Evolutionary conservation across 1,284 basidiomycete genomes (phyloP).

Genomic region (Trichosporon ovoides): DNA sequence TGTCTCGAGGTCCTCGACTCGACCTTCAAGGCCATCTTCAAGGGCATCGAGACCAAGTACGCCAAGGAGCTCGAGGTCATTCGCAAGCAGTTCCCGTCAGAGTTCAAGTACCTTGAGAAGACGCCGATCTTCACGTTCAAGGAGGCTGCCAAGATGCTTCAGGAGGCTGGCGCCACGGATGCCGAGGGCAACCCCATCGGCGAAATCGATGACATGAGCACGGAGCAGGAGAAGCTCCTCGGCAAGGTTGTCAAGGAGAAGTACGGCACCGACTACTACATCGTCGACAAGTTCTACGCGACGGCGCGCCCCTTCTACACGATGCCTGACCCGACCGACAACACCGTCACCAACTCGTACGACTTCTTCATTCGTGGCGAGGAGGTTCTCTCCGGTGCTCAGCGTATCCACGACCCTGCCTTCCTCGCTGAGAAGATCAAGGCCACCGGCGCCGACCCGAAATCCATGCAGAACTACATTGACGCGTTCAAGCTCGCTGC

Average conservation of each 20-base stretch:
- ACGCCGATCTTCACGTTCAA: conserved; percentile 77
- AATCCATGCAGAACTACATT: conserved; percentile 81
- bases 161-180: conserved; percentile 66
- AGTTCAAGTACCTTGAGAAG: conserved; percentile 77
- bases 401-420: conserved; percentile 87
- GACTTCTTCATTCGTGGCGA: conserved; percentile 99
- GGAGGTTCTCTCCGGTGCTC: conserved; percentile 95
- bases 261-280: conserved; percentile 95
- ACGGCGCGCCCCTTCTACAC: conserved; percentile 85
- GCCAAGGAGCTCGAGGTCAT: conserved; percentile 73
- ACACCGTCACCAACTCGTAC: conserved; percentile 93
- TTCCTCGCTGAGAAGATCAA: conserved; percentile 79
- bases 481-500: conserved; percentile 93
- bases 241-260: conserved; percentile 84
- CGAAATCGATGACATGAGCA: conserved; percentile 73
- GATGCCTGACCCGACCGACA: conserved; percentile 86
- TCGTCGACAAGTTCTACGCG: conserved; percentile 94
- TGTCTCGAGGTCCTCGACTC: conserved; percentile 81
- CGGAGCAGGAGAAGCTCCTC: conserved; percentile 74
- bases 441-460: conserved; percentile 67
- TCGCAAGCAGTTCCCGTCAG: conserved; percentile 82
- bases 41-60: conserved; percentile 69
- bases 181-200: conserved; percentile 55
- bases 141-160: conserved; percentile 81
- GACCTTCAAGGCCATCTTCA: conserved; percentile 78